Conservation (phyloP, 495 filamentous ascomycete genomes). For the Cercophora sp. region DNA sequence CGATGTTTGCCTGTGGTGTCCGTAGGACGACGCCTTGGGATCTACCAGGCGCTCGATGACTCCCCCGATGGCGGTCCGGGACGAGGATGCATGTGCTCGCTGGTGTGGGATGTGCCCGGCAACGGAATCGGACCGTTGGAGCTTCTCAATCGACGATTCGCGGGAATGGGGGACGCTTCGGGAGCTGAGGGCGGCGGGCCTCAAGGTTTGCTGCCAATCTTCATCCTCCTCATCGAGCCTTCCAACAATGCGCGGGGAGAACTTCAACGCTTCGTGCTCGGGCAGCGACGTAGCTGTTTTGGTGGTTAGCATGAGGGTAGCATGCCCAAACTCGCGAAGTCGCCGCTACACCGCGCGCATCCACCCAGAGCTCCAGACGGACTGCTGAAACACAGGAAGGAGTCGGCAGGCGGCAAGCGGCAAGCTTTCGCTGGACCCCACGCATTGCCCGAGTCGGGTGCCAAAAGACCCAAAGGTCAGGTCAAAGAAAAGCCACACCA, state of each 20-base stretch:
- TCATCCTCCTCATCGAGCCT: conserved; percentile 41
- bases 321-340: background rate
- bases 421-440: background rate
- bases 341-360: background rate
- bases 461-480: background rate
- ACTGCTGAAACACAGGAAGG: conserved; percentile 5
- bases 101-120: conserved; percentile 25
- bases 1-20: conserved; percentile 88
- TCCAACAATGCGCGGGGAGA: conserved; percentile 39
- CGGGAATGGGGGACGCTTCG: conserved; percentile 45
- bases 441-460: conserved; percentile 1
- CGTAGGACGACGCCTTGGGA: conserved; percentile 57
- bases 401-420: background rate
- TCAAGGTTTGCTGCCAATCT: conserved; percentile 44
- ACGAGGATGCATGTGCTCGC: conserved; percentile 32
- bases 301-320: conserved; percentile 20
- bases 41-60: conserved; percentile 61
- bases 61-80: conserved; percentile 43
- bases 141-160: conserved; percentile 47
- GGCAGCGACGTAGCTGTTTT: conserved; percentile 48
- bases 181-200: conserved; percentile 31
- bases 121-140: conserved; percentile 50
- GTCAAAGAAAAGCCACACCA: conserved; percentile 4
- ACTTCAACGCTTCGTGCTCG: conserved; percentile 45
- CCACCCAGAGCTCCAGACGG: conserved; percentile 1